Evolutionary conservation across 2,329 filamentous ascomycete species (phyloP), one percentile per base, ranked within the genome.

Genomic region (Zelopaecilomyces penicillatus): DNA sequence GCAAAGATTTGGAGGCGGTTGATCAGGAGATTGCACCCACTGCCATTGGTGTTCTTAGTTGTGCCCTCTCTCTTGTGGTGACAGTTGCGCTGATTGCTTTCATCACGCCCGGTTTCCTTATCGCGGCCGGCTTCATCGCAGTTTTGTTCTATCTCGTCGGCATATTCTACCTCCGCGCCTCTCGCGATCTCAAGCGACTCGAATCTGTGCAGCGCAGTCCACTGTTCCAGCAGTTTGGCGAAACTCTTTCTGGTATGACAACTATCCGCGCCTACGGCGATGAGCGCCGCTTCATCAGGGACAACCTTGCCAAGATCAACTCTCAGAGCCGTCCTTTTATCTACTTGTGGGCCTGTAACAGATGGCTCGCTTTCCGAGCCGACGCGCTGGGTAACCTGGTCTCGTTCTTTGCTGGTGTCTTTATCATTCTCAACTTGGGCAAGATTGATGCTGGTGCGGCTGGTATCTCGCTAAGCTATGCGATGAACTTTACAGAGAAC

Each of bases 261-360:
- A 98, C 93, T 0, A 98, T 98, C 54, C 84, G 94, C 58, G 93
- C 93, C 2, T 98, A 97, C 57, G 89, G 91, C 32, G 91, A 96
- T 55, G 89, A 96, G 63, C 79, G 87, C 43, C 83, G 93, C 32
- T 98, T 98, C 64, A 87, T 96, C 52, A 78, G 89, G 19, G 91
- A 98, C 59, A 98, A 97, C 57, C 73, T 97, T 48, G 66, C 73
- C 44, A 85, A 85, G 56, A 87, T 98, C 65, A 95, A 98, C 66
- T 85, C 82, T 6, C 90, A 96, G 61, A 85, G 87, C 57, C 82
- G 93, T 41, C 93, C 93, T 0, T 97, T 95, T 66, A 91, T 97
- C 63, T 97, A 90, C 60, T 71, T 97, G 9, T 98, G 93, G 93
- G 90, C 87, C 37, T 86, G 87, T 61, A 97, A 98, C 67, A 82